Evolutionary conservation across 805 yeast species (phyloP).

Genomic region (Lipomyces orientalis): DNA sequence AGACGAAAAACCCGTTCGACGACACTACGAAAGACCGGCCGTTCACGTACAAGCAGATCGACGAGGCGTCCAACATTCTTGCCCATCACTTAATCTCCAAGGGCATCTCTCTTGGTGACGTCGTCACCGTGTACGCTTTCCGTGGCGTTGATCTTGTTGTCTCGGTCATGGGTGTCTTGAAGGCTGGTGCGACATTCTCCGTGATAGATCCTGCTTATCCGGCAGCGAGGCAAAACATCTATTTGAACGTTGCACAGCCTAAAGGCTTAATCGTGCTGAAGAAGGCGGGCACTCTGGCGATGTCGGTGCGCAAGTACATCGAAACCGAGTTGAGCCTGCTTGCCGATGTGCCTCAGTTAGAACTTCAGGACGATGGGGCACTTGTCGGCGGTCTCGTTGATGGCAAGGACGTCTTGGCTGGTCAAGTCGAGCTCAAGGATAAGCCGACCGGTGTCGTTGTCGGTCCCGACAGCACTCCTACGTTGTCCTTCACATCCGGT

Average conservation of each 20-base stretch:
- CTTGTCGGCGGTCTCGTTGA: conserved; percentile 56
- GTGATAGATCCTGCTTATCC: conserved; percentile 99
- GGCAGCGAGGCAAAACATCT: conserved; percentile 94
- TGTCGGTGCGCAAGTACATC: conserved; percentile 79
- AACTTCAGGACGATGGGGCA: conserved; percentile 75
- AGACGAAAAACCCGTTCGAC: conserved; percentile 75
- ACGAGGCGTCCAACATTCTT: conserved; percentile 89
- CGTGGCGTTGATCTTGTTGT: conserved; percentile 97
- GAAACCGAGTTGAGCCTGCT: conserved; percentile 71
- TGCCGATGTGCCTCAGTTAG: conserved; percentile 76
- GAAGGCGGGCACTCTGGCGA: conserved; percentile 85
- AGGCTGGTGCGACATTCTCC: conserved; percentile 98
- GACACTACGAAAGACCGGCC: conserved; percentile 59
- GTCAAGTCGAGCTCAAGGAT: conserved; percentile 54
- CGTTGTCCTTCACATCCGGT: conserved; percentile 95
- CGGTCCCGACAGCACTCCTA: conserved; percentile 98
- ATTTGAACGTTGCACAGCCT: conserved; percentile 92
- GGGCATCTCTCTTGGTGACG: conserved; percentile 89
- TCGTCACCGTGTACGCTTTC: conserved; percentile 96
- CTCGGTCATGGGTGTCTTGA: conserved; percentile 96
- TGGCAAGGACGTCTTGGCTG: conserved; percentile 57
- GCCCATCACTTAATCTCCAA: conserved; percentile 83
- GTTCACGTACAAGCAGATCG: conserved; percentile 85
- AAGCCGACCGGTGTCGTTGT: conserved; percentile 83
- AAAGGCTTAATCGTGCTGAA: conserved; percentile 85